These are phyloP conservation scores for Plasmodium vivax DNA, from an alignment of 169 alveolate species.

Conservation along the genomic window DNA sequence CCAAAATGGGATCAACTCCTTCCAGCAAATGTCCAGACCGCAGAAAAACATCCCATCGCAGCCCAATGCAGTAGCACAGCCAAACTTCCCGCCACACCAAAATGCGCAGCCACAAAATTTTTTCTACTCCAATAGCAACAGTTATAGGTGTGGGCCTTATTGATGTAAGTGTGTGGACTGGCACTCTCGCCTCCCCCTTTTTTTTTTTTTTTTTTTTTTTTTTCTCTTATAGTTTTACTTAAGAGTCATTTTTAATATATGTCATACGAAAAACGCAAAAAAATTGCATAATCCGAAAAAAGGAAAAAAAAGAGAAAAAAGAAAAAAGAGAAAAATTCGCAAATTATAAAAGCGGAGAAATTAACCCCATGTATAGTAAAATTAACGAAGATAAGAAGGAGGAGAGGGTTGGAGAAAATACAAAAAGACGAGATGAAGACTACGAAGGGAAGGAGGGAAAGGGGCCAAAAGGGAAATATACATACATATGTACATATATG, in stretches of 20 bases:
- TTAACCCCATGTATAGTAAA: not conserved
- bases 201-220: not conserved
- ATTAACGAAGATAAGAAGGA: not conserved
- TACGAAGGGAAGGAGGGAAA: not conserved
- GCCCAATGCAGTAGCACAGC: slow-evolving; percentile 67
- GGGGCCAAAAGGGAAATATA: not conserved
- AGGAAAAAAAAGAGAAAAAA: not conserved
- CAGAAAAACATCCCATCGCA: slow-evolving; percentile 75
- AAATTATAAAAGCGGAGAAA: not conserved
- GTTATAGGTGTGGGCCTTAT: slow-evolving; percentile 74
- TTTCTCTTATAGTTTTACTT: not conserved
- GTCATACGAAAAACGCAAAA: not conserved
- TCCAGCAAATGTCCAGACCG: slow-evolving; percentile 47
- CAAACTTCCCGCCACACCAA: slow-evolving; percentile 75
- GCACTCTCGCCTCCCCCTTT: not conserved
- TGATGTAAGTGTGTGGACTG: not conserved
- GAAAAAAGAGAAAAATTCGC: not conserved
- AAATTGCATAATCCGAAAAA: not conserved
- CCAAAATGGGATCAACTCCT: slow-evolving; percentile 72
- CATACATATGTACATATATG: not conserved
- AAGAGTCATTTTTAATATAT: not conserved
- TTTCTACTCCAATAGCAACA: slow-evolving; percentile 66
- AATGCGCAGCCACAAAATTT: slow-evolving; percentile 75
- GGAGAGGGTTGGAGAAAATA: not conserved
- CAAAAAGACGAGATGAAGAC: not conserved